Evolutionary conservation across 1,284 basidiomycete genomes (phyloP).

Genomic region (Puccinia triticina): DNA sequence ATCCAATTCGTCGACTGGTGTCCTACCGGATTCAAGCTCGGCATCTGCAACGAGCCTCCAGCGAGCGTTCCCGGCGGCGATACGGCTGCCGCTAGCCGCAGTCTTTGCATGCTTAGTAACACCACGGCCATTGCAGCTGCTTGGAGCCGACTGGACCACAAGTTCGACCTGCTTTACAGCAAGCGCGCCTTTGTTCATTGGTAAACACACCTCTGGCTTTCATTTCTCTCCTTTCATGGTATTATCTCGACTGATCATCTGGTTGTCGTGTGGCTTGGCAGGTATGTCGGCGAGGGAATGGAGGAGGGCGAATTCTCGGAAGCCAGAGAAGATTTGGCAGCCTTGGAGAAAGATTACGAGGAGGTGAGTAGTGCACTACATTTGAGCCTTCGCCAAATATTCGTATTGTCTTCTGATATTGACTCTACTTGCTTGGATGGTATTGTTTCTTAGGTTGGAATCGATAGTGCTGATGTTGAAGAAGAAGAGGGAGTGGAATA

Average conservation of each 20-base stretch:
- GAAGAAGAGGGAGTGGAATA: slow-evolving; percentile 36
- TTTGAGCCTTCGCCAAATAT: slow-evolving; percentile 1
- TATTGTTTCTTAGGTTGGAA: slow-evolving; percentile 15
- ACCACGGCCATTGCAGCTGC: slow-evolving; percentile 61
- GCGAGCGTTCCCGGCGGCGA: slow-evolving; percentile 58
- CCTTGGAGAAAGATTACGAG: slow-evolving; percentile 77
- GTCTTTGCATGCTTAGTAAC: slow-evolving; percentile 61
- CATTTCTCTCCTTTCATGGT: slow-evolving; percentile 18
- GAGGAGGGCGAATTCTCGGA: slow-evolving; percentile 98
- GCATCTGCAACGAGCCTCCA: slow-evolving; percentile 61
- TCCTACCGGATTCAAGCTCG: slow-evolving; percentile 61
- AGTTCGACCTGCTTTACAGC: slow-evolving; percentile 61
- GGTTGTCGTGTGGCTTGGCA: slow-evolving; percentile 57
- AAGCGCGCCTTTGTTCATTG: slow-evolving; percentile 82
- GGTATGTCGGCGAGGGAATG: slow-evolving; percentile 95
- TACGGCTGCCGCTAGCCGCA: slow-evolving; percentile 60
- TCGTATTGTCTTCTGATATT: neutral
- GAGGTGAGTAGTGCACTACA: slow-evolving; percentile 28
- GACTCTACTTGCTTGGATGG: neutral
- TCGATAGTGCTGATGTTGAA: slow-evolving; percentile 35
- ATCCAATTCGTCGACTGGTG: slow-evolving; percentile 62
- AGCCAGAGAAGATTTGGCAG: slow-evolving; percentile 94
- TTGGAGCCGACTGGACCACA: slow-evolving; percentile 60
- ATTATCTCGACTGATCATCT: slow-evolving; percentile 45
- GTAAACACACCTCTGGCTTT: slow-evolving; percentile 60